Conservation (phyloP, 371 early-diverging fungal genomes). For the Gilbertella persicaria region DNA sequence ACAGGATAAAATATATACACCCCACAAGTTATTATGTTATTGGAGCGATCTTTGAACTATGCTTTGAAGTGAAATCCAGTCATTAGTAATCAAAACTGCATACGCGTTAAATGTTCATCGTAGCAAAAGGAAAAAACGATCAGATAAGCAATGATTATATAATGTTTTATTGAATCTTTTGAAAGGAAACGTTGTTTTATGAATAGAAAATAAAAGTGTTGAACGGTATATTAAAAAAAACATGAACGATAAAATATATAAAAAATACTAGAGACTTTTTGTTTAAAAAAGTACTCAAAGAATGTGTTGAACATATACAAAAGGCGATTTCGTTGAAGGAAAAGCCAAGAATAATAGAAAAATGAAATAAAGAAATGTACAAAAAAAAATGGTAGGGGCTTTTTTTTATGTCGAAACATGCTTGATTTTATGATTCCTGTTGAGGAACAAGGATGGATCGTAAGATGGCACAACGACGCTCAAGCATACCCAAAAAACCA, state of each 20-base stretch:
- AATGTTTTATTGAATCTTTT: no score
- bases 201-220: slow-evolving; percentile 2
- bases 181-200: no score
- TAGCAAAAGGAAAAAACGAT: no score
- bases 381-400: neutral
- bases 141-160: no score
- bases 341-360: slow-evolving; percentile 8
- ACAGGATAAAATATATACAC: neutral
- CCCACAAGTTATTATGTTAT: no score
- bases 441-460: slow-evolving; percentile 32
- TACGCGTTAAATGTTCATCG: no score
- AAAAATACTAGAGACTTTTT: slow-evolving; percentile 10
- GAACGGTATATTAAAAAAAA: slow-evolving; percentile 21
- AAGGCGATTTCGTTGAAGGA: slow-evolving; percentile 12
- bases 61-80: no score
- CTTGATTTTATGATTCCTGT: slow-evolving; percentile 4
- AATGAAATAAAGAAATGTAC: slow-evolving; percentile 14
- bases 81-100: no score
- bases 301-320: slow-evolving; percentile 41
- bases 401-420: neutral
- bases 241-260: slow-evolving; percentile 8
- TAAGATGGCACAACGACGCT: slow-evolving; percentile 44
- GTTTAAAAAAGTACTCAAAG: slow-evolving; percentile 15
- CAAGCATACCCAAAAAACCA: slow-evolving; percentile 53
- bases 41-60: no score